These are phyloP conservation scores for Oryza nivara DNA, from an alignment of 176 grass and related monocot species.

Conservation along the genomic window DNA sequence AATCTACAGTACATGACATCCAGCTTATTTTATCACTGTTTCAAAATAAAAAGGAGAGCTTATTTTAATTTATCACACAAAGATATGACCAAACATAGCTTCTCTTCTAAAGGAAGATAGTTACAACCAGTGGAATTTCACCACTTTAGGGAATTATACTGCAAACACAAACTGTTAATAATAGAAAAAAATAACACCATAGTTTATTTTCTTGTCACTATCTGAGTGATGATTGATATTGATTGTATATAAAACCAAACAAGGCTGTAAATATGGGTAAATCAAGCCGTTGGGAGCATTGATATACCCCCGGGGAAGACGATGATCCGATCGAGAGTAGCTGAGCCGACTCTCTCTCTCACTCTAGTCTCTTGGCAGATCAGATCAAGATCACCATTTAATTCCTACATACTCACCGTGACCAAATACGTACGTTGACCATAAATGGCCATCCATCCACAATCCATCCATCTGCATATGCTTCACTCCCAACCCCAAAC, in stretches of 20 bases:
- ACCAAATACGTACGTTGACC: constrained; percentile 12
- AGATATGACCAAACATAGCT: no score
- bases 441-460: neutral
- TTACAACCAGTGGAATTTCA: no score
- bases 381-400: neutral
- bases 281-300: neutral
- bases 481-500: neutral
- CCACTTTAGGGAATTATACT: no score
- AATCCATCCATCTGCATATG: neutral
- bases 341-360: neutral
- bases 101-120: no score
- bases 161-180: no score
- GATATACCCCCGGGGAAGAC: neutral
- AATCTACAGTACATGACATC: no score
- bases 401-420: neutral
- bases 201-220: neutral
- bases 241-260: neutral
- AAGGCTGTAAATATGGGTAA: neutral
- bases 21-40: no score
- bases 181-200: no score
- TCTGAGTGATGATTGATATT: neutral
- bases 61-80: no score
- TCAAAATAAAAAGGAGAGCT: no score
- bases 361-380: neutral
- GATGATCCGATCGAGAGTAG: neutral